phyloP scores from a whole-genome alignment of 2,329 filamentous ascomycete genomes.

The Xylariaceae sp. region DNA sequence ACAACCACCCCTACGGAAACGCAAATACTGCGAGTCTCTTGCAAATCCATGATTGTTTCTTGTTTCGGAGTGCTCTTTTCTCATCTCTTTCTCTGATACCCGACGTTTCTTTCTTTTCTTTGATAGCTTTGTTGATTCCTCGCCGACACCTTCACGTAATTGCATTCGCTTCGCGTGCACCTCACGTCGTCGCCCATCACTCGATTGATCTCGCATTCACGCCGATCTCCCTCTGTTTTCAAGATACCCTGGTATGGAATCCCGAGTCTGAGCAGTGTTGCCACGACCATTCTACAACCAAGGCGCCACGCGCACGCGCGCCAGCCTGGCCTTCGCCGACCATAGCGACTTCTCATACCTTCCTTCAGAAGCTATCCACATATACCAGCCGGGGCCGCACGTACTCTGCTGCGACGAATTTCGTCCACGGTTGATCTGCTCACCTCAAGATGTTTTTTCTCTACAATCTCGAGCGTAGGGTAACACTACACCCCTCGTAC shows the following conservation, averaged over 20 bases:
- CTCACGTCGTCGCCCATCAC: background rate
- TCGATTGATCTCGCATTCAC: background rate
- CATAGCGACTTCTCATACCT: background rate
- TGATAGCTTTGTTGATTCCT: slow-evolving; percentile 11
- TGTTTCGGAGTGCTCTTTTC: background rate
- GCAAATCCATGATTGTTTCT: background rate
- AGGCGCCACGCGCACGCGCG: slow-evolving; percentile 22
- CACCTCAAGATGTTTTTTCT: slow-evolving; percentile 99
- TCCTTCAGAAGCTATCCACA: background rate
- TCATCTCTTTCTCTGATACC: slow-evolving; percentile 1
- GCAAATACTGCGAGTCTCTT: slow-evolving; percentile 2
- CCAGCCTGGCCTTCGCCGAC: slow-evolving; percentile 13
- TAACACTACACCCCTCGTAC: slow-evolving; percentile 95
- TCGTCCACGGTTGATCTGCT: background rate
- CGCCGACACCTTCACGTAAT: background rate
- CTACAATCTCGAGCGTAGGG: slow-evolving; percentile 92
- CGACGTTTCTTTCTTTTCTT: background rate
- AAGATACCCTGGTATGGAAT: slow-evolving; percentile 17
- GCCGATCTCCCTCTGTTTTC: background rate
- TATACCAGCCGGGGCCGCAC: background rate
- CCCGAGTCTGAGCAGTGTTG: slow-evolving; percentile 7
- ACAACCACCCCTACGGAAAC: background rate
- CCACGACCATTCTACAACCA: slow-evolving; percentile 15
- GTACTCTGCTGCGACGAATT: background rate
- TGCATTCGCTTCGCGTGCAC: background rate